These are phyloP conservation scores for Zygosaccharomyces rouxii DNA, from an alignment of 805 yeast species.

Conservation along the genomic window DNA sequence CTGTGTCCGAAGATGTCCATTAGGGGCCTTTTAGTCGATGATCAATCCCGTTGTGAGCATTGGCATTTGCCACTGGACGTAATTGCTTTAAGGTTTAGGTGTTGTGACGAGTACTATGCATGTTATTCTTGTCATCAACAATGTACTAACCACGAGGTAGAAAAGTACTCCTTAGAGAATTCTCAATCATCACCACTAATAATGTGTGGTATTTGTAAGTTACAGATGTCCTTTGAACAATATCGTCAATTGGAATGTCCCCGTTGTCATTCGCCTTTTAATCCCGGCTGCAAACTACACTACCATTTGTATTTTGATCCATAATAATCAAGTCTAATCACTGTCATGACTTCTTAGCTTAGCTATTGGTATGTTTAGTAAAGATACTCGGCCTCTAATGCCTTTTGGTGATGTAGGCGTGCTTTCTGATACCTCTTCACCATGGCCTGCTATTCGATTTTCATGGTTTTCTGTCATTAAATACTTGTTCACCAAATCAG, in stretches of 20 bases:
- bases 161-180: conserved; percentile 10
- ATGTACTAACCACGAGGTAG: conserved; percentile 14
- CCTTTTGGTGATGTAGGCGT: background rate
- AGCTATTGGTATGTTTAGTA: conserved; percentile 30
- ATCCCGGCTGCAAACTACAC: conserved; percentile 34
- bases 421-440: conserved; percentile 9
- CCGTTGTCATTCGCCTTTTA: conserved; percentile 25
- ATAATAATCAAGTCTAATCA: background rate
- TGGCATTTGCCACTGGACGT: conserved; percentile 33
- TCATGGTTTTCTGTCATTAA: conserved; percentile 6
- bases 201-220: conserved; percentile 32
- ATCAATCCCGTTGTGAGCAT: conserved; percentile 31
- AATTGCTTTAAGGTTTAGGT: conserved; percentile 32
- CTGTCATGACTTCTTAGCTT: conserved; percentile 22
- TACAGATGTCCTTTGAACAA: conserved; percentile 26
- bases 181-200: conserved; percentile 13
- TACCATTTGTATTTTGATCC: conserved; percentile 29
- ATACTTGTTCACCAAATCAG: conserved; percentile 11
- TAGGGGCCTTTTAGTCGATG: conserved; percentile 27
- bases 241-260: conserved; percentile 24
- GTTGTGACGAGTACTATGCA: conserved; percentile 30
- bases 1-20: conserved; percentile 1
- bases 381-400: conserved; percentile 21
- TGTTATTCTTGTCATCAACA: conserved; percentile 32
- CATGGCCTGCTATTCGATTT: conserved; percentile 1